Evolutionary conservation across 805 yeast species (phyloP).

Genomic region (Cyberlindnera xishuangbannaensis): DNA sequence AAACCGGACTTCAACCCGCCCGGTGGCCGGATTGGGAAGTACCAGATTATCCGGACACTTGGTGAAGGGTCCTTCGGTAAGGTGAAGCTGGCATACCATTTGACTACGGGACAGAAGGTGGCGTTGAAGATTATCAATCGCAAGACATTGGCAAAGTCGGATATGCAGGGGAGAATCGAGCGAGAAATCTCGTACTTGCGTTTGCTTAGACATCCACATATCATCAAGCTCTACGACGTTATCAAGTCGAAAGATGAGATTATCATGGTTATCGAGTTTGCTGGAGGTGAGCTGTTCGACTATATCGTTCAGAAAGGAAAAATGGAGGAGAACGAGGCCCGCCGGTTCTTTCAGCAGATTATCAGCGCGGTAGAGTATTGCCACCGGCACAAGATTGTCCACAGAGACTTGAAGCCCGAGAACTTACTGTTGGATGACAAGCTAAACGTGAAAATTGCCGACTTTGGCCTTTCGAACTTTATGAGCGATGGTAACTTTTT

Average conservation of each 20-base stretch:
- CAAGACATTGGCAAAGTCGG: constrained; percentile 86
- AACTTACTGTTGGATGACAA: constrained; percentile 84
- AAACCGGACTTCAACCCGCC: constrained; percentile 23
- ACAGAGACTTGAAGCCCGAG: constrained; percentile 94
- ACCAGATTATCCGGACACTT: constrained; percentile 84
- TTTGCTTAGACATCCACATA: constrained; percentile 89
- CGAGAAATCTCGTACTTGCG: constrained; percentile 88
- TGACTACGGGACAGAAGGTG: constrained; percentile 86
- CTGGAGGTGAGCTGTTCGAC: constrained; percentile 94
- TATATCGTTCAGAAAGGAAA: constrained; percentile 91
- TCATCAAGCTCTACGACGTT: constrained; percentile 91
- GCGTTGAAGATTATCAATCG: constrained; percentile 91
- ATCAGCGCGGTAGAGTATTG: constrained; percentile 96
- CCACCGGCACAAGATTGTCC: constrained; percentile 94
- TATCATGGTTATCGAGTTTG: constrained; percentile 95
- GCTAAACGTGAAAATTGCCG: constrained; percentile 91
- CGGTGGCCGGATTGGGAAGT: constrained; percentile 71
- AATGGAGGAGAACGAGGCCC: constrained; percentile 87
- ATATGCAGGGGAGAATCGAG: constrained; percentile 96
- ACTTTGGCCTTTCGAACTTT: constrained; percentile 88
- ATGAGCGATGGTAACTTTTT: constrained; percentile 97
- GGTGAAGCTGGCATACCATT: constrained; percentile 85
- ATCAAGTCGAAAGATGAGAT: constrained; percentile 93
- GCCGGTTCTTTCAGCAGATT: constrained; percentile 92
- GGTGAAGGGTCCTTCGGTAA: constrained; percentile 98